Evolutionary conservation across 2,329 filamentous ascomycete species (phyloP).

Genomic region (Fusarium guadeloupense): DNA sequence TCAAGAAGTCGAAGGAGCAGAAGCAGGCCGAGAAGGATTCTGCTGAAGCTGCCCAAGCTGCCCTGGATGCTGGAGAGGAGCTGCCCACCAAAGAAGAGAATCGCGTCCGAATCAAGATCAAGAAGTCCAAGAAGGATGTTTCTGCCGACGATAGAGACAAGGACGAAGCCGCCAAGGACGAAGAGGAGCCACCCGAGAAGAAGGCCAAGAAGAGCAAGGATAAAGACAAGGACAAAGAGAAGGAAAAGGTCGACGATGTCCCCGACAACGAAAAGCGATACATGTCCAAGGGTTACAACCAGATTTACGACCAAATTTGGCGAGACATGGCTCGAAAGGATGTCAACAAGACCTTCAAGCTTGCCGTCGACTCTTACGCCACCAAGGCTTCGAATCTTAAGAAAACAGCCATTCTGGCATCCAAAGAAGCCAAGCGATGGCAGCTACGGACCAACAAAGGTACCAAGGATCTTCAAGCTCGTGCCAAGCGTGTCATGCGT

Average conservation of each 20-base stretch:
- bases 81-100: slow-evolving; percentile 66
- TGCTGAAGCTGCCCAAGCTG: slow-evolving; percentile 87
- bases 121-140: slow-evolving; percentile 54
- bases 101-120: slow-evolving; percentile 72
- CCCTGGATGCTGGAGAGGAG: slow-evolving; percentile 80
- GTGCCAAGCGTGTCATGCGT: slow-evolving; percentile 97
- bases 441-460: slow-evolving; percentile 98
- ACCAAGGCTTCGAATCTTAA: slow-evolving; percentile 95
- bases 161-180: slow-evolving; percentile 56
- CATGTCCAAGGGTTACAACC: slow-evolving; percentile 92
- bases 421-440: slow-evolving; percentile 97
- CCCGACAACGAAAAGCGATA: slow-evolving; percentile 71
- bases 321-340: slow-evolving; percentile 94
- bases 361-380: slow-evolving; percentile 84
- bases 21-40: slow-evolving; percentile 83
- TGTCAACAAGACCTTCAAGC: slow-evolving; percentile 88
- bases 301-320: slow-evolving; percentile 98
- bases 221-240: slow-evolving; percentile 59
- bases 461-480: slow-evolving; percentile 95
- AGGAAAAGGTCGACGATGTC: slow-evolving; percentile 62
- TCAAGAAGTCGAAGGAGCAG: slow-evolving; percentile 90
- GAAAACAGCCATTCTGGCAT: slow-evolving; percentile 95
- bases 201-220: slow-evolving; percentile 63
- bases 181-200: slow-evolving; percentile 46
- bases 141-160: slow-evolving; percentile 54